These are phyloP conservation scores for Albatrellus ellisii DNA, from an alignment of 768 basidiomycete species.

Conservation along the genomic window DNA sequence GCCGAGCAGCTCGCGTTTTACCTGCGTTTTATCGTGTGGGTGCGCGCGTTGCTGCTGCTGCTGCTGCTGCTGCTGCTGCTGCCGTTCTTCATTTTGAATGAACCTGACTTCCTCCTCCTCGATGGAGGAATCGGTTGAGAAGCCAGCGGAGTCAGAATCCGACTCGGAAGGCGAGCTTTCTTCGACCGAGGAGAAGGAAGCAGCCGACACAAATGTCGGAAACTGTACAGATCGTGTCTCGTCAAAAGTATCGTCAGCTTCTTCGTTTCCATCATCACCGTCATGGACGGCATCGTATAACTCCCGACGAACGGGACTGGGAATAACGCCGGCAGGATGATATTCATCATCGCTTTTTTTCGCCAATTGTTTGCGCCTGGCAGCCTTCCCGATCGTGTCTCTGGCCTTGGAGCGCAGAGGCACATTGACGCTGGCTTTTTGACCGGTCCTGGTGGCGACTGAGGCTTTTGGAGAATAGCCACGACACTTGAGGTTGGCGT, in stretches of 20 bases:
- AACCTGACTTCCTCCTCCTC: slow-evolving; percentile 8
- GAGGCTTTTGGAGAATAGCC: slow-evolving; percentile 3
- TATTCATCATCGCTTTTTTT: slow-evolving; percentile 3
- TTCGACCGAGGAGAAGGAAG: slow-evolving; percentile 15
- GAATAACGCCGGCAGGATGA: slow-evolving; percentile 1
- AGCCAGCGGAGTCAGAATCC: too few relatives aligned
- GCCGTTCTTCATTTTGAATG: slow-evolving; percentile 11
- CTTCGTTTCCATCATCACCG: background rate
- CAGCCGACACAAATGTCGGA: slow-evolving; percentile 13
- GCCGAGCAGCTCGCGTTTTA: slow-evolving; percentile 47
- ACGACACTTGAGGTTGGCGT: slow-evolving; percentile 6
- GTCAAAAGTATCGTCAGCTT: slow-evolving; percentile 7
- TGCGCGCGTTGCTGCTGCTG: slow-evolving; percentile 11
- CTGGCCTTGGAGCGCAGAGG: slow-evolving; percentile 8
- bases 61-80: slow-evolving; percentile 8
- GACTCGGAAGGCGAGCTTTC: slow-evolving; percentile 16
- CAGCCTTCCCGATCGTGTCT: slow-evolving; percentile 12
- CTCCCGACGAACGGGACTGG: slow-evolving; percentile 6
- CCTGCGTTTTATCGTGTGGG: slow-evolving; percentile 38
- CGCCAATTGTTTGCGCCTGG: background rate
- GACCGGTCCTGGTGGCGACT: slow-evolving; percentile 4
- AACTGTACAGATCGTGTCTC: slow-evolving; percentile 2
- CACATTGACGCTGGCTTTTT: slow-evolving; percentile 3
- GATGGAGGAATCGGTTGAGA: too few relatives aligned
- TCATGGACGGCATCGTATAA: background rate